phyloP scores from a whole-genome alignment of 2,329 filamentous ascomycete genomes.

The Cladosporium cucumerinum region DNA sequence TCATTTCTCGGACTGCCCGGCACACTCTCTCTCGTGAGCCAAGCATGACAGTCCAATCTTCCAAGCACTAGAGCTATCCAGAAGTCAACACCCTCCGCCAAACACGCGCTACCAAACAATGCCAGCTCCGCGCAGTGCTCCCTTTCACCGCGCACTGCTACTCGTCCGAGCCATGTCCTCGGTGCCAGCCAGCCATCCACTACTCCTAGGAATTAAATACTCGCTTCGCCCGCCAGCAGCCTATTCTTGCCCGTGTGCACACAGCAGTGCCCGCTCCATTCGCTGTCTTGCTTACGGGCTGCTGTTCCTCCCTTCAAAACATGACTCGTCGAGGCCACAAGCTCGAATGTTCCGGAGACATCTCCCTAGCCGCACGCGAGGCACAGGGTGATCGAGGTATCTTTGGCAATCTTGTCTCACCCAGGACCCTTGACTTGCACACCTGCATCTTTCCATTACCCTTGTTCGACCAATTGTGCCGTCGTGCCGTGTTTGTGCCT shows the following conservation, averaged over 20 bases:
- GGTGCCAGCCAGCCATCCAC: too few species aligned
- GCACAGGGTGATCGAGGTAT: not conserved
- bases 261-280: conserved; percentile 4
- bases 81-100: not conserved
- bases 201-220: too few species aligned
- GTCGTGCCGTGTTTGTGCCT: conserved; percentile 8
- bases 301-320: not conserved
- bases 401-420: conserved; percentile 9
- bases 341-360: not conserved
- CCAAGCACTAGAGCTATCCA: not conserved
- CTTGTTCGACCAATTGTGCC: conserved; percentile 5
- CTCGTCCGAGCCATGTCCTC: not conserved
- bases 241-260: not conserved
- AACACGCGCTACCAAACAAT: not conserved
- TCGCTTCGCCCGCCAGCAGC: not conserved
- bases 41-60: not conserved
- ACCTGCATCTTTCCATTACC: not conserved
- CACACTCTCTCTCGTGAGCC: conserved; percentile 1
- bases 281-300: not conserved
- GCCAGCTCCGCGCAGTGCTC: not conserved
- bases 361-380: not conserved
- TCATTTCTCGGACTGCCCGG: not conserved
- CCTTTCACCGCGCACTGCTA: not conserved
- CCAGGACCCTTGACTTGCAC: conserved; percentile 13
- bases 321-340: not conserved